Evolutionary conservation across 306 rosid genomes (phyloP).

Genomic region (Sophora flavescens): DNA sequence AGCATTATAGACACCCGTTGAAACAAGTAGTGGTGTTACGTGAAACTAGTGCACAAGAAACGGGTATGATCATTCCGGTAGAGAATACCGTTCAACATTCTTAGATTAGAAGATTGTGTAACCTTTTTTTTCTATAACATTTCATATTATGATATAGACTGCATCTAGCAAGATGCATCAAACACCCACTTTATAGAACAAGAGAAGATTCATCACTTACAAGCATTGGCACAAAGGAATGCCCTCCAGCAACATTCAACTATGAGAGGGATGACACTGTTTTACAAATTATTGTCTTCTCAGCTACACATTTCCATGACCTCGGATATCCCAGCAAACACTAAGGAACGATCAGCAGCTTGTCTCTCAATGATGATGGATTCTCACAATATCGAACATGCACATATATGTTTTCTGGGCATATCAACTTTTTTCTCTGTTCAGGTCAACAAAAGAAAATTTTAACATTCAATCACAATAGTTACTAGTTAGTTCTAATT

Average conservation of each 20-base stretch:
- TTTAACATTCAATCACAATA: constrained; percentile 34
- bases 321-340: constrained; percentile 49
- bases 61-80: constrained; percentile 30
- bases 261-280: constrained; percentile 54
- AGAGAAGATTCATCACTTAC: constrained; percentile 54
- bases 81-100: constrained; percentile 39
- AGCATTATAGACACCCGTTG: too few species aligned
- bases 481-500: not conserved
- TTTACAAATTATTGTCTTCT: constrained; percentile 66
- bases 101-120: constrained; percentile 25
- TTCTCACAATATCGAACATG: constrained; percentile 84
- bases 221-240: constrained; percentile 60
- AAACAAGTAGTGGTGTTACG: too few species aligned
- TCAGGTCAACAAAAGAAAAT: constrained; percentile 36
- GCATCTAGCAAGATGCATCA: constrained; percentile 60
- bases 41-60: constrained; percentile 12
- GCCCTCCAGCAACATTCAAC: constrained; percentile 59
- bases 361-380: constrained; percentile 34
- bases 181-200: constrained; percentile 57
- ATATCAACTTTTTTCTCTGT: constrained; percentile 82
- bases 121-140: constrained; percentile 44
- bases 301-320: constrained; percentile 51
- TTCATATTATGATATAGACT: constrained; percentile 50
- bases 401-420: constrained; percentile 74
- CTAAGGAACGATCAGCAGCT: constrained; percentile 55